phyloP scores from a whole-genome alignment of 2,329 filamentous ascomycete genomes.

The Hypoxylon sp. region DNA sequence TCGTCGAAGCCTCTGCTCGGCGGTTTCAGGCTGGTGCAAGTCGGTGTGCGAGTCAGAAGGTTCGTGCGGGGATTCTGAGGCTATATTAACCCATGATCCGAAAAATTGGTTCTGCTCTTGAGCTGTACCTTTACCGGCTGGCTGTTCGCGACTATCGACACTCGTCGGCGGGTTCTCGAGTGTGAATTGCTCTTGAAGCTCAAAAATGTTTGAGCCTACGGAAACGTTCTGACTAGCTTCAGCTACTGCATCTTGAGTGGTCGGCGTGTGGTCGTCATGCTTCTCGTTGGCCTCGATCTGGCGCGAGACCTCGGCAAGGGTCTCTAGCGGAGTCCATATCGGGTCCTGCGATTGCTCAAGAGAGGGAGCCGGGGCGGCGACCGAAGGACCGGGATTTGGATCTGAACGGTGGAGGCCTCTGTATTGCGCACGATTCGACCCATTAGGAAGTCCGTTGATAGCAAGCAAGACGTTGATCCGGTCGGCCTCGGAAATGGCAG shows the following conservation, averaged over 20 bases:
- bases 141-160: constrained; percentile 57
- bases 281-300: constrained; percentile 78
- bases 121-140: constrained; percentile 55
- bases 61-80: constrained; percentile 36
- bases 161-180: constrained; percentile 66
- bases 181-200: constrained; percentile 70
- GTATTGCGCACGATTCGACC: constrained; percentile 29
- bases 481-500: constrained; percentile 79
- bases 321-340: constrained; percentile 85
- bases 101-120: not conserved
- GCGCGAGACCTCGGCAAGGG: constrained; percentile 87
- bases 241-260: constrained; percentile 38
- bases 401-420: constrained; percentile 46
- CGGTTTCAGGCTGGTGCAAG: constrained; percentile 48
- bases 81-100: constrained; percentile 14
- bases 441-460: constrained; percentile 75
- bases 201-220: constrained; percentile 54
- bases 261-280: constrained; percentile 60
- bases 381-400: constrained; percentile 10
- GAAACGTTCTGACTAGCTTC: constrained; percentile 43
- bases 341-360: constrained; percentile 57
- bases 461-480: constrained; percentile 80
- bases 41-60: constrained; percentile 47
- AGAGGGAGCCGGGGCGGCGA: constrained; percentile 48
- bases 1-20: constrained; percentile 65